Base-by-base conservation (phyloP, 371 early-diverging fungal genomes). In the Mortierella sp. region DNA sequence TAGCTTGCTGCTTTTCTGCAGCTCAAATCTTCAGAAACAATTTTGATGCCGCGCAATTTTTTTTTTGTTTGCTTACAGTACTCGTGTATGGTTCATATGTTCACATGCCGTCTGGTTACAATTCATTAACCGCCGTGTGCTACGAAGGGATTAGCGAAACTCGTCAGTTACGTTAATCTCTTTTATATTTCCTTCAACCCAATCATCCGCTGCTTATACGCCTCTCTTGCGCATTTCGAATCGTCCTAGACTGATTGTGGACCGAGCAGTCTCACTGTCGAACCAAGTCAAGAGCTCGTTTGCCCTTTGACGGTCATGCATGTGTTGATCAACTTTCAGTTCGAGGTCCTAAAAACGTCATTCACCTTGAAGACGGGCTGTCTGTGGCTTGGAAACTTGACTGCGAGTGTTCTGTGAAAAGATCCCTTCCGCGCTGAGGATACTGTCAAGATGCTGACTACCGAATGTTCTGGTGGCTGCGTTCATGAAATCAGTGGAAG, bases 401-500 rank as follows among this genome's bases (percentile, higher is more conserved):
- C 37, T 1, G 14, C 37, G 7, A 34, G 37, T 34, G 37, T 34
- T 34, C 11, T 14, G 37, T 34, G 37, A 34, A 34, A 34, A 7
- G 4, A 4, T 1, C n/a, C n/a, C 37, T 34, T 14, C 37, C 7
- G 37, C 4, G 37, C 37, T 34, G 14, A 14, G 1, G 14, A 14
- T 34, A 34, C 37, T 34, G 37, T 4, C 0, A 7, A 34, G 7
- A 34, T n/a, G n/a, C n/a, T n/a, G n/a, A n/a, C n/a, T n/a, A n/a
- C n/a, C n/a, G 14, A 34, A 14, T 34, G 11, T 14, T 14, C 11
- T 14, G 28, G 43, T 19, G 50, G 27, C 50, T 59, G 67, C 60
- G 70, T 17, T n/a, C 46, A 4, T n/a, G 34, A 27, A 69, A 81
- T 76, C 72, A 73, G 32, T 14, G 31, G 24, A 1, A 21, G 46